Evolutionary conservation across 352 stramenopile species (phyloP), one percentile per base, ranked within the genome.

Genomic region (Phytophthora hibernalis): DNA sequence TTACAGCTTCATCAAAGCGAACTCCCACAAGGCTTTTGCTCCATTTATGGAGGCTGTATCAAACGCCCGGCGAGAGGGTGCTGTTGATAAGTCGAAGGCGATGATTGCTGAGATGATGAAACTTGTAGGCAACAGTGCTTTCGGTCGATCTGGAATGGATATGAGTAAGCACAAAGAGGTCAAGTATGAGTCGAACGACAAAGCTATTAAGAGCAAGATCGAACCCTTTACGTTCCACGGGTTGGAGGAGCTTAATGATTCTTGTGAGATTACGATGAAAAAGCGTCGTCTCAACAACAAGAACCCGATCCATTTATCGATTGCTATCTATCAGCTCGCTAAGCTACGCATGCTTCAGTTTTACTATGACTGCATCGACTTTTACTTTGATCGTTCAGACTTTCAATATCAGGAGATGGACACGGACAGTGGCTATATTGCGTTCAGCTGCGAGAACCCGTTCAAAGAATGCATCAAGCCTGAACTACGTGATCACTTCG

Each of bases 21-120:
- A 16, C 9, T 38, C 26, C 31, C 31, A 38, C 31, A 38, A 38
- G 31, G 31, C 22, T 47, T 79, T 72, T 52, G 62, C 53, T 54
- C 5, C 20, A 33, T 72, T 72, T 48, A 63, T 44, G 35, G 58
- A 77, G 2, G 35, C 37, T 11, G 69, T 78, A 2, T 76, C 69
- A 1, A 26, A 74, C 22, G 73, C 69, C 21, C 65, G 69, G 5
- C 58, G 68, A 2, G 50, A 26, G 18, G 73, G 73, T 31, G 70
- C 74, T 67, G 57, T 16, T 35, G 62, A 76, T 42, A 67, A 68
- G 35, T 59, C 21, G 24, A 63, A 74, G 50, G 21, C 18, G 10
- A 55, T 55, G 49, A 55, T 55, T 43, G 49, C 49, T 55, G 49
- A 31, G 2, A 31, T 31, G 26, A 31, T 31, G 26, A 31, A 31